Base-by-base conservation (phyloP, 192 early-diverging fungal genomes). In the Coemansia sp. region DNA sequence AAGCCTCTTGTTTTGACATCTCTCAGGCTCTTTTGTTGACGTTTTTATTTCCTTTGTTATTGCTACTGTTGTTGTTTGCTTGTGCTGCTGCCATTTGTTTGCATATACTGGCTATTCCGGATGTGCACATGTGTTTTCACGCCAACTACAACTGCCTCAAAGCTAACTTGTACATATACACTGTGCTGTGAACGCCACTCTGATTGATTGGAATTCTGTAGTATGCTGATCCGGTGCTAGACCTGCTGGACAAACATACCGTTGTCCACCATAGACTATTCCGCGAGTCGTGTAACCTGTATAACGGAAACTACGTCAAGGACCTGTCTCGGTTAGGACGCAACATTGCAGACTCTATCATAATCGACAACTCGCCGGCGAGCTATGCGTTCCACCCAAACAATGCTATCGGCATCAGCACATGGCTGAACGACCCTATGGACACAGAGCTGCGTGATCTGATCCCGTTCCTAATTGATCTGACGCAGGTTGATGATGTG, bases 171-270 rank as follows among this genome's bases (percentile, higher is more conserved):
- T n/a, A n/a, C n/a, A n/a, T n/a, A n/a, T n/a, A n/a, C n/a, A n/a
- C n/a, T n/a, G n/a, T n/a, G 5, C 42, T 11, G 16, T 11, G 16
- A 45, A 45, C 42, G 42, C 34, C 49, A 14, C 33, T 55, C 12
- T 69, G 42, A 0, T 49, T 32, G 48, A 12, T 31, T 29, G 18
- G 4, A 16, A 12, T 18, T 61, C 30, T 82, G 73, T 83, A 97
- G 93, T 99, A 99, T 71, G 97, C 97, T 22, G 96, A 99, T 76
- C 95, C 96, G n/a, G 95, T 97, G 11, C 78, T 99, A 32, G 96
- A 99, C 68, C 89, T 90, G 73, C 80, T 99, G 42, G 97, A 99
- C 84, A 83, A 85, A 59, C 85, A 86, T 63, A 76, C 83, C 56
- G 93, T 94, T 7, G 89, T 99, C 8, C 90, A 90, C 61, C 96